phyloP scores from a whole-genome alignment of 1,284 basidiomycete species.

The Afroboletus lepidellus region DNA sequence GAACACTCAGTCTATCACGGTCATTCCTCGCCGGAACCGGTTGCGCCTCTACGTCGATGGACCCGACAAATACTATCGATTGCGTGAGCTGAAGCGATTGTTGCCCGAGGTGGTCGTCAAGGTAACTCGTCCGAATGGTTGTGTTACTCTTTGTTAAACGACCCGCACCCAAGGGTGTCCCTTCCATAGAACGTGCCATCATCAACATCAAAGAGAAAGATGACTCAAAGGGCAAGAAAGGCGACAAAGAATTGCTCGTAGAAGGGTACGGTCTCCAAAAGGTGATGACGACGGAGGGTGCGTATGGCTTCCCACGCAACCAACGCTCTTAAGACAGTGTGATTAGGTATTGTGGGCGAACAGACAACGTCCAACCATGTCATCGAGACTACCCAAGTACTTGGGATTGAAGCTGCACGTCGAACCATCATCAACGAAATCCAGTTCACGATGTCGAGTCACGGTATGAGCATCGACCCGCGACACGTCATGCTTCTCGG shows the following conservation, averaged over 20 bases:
- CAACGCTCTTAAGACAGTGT: neutral
- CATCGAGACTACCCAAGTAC: slow-evolving; percentile 91
- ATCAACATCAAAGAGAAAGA: slow-evolving; percentile 90
- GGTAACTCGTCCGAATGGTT: slow-evolving; percentile 38
- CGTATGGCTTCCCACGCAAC: slow-evolving; percentile 14
- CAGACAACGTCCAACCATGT: slow-evolving; percentile 96
- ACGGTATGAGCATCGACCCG: slow-evolving; percentile 99
- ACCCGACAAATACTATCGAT: slow-evolving; percentile 83
- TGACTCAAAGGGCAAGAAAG: slow-evolving; percentile 72
- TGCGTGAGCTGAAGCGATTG: slow-evolving; percentile 82
- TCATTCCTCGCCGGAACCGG: slow-evolving; percentile 75
- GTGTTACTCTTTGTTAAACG: neutral
- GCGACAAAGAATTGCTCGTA: slow-evolving; percentile 85
- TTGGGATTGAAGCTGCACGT: slow-evolving; percentile 97
- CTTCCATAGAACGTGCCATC: slow-evolving; percentile 84
- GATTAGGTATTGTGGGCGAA: slow-evolving; percentile 84
- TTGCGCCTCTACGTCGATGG: slow-evolving; percentile 87
- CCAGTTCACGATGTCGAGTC: slow-evolving; percentile 94
- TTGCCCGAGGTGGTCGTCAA: slow-evolving; percentile 88
- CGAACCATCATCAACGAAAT: slow-evolving; percentile 97
- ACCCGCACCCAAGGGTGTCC: slow-evolving; percentile 60
- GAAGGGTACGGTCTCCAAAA: slow-evolving; percentile 98
- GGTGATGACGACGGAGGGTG: slow-evolving; percentile 97
- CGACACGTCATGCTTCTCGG: slow-evolving; percentile 98
- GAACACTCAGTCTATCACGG: slow-evolving; percentile 59